These are phyloP conservation scores for Stephanodiscus triporus DNA, from an alignment of 108 stramenopile species.

Conservation along the genomic window DNA sequence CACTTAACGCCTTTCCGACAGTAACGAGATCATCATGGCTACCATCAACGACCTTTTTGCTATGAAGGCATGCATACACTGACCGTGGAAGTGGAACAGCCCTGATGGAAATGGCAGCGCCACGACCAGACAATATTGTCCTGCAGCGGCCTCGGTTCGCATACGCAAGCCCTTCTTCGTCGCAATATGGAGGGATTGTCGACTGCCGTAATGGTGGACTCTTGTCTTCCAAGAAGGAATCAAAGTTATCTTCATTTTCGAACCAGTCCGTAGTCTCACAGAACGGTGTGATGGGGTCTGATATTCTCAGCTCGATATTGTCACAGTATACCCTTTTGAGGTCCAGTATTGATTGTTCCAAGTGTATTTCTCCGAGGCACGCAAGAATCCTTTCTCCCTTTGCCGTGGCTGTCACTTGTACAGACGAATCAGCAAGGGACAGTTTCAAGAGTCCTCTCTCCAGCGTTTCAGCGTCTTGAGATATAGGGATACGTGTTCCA, in stretches of 20 bases:
- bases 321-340: constrained; percentile 76
- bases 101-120: constrained; percentile 72
- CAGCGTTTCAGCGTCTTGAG: constrained; percentile 60
- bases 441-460: constrained; percentile 79
- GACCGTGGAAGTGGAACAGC: constrained; percentile 65
- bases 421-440: constrained; percentile 81
- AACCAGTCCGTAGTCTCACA: constrained; percentile 88
- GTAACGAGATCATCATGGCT: constrained; percentile 56
- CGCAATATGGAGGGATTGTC: constrained; percentile 85
- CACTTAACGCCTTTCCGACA: constrained; percentile 68
- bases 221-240: constrained; percentile 49
- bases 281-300: constrained; percentile 88
- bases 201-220: constrained; percentile 66
- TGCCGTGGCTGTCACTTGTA: constrained; percentile 84
- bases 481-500: background rate
- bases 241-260: constrained; percentile 68
- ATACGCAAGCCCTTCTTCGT: constrained; percentile 76
- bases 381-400: constrained; percentile 84
- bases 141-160: constrained; percentile 76
- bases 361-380: constrained; percentile 86
- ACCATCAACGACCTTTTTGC: constrained; percentile 49
- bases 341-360: constrained; percentile 86
- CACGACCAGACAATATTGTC: constrained; percentile 67
- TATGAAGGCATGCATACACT: constrained; percentile 52
- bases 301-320: constrained; percentile 72